phyloP scores from a whole-genome alignment of 495 filamentous ascomycete species.

The Elasticomyces elasticus region DNA sequence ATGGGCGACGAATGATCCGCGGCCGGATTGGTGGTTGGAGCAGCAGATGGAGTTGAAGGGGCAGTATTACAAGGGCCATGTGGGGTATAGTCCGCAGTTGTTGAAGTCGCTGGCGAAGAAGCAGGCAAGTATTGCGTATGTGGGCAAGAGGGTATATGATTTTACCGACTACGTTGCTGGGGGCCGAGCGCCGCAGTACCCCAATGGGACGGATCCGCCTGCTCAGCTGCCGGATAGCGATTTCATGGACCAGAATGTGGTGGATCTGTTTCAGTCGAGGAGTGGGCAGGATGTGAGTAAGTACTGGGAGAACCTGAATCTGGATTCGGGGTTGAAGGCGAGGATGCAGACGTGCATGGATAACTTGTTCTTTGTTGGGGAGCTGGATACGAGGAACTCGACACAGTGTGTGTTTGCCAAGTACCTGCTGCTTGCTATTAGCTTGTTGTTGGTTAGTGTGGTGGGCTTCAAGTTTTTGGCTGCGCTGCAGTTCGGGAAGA shows the following conservation, averaged over 20 bases:
- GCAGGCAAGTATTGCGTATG: conserved; percentile 61
- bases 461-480: conserved; percentile 96
- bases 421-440: conserved; percentile 87
- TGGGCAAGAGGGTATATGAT: conserved; percentile 79
- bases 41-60: conserved; percentile 65
- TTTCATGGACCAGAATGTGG: conserved; percentile 73
- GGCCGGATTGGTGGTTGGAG: conserved; percentile 84
- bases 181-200: conserved; percentile 54
- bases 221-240: conserved; percentile 48
- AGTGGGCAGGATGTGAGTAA: conserved; percentile 74
- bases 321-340: conserved; percentile 44
- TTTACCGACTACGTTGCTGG: conserved; percentile 75
- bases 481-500: conserved; percentile 83
- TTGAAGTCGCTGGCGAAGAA: conserved; percentile 58
- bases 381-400: conserved; percentile 86
- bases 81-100: conserved; percentile 75
- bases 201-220: conserved; percentile 39
- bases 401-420: conserved; percentile 74
- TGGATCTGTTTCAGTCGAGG: conserved; percentile 64
- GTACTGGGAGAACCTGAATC: conserved; percentile 60
- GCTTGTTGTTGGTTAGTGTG: conserved; percentile 66
- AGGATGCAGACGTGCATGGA: conserved; percentile 80
- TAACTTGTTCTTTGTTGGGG: conserved; percentile 91
- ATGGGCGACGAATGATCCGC: conserved; percentile 65
- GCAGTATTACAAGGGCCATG: conserved; percentile 76